These are phyloP conservation scores for Isabelozyma heimii DNA, from an alignment of 805 yeast species.

Conservation along the genomic window DNA sequence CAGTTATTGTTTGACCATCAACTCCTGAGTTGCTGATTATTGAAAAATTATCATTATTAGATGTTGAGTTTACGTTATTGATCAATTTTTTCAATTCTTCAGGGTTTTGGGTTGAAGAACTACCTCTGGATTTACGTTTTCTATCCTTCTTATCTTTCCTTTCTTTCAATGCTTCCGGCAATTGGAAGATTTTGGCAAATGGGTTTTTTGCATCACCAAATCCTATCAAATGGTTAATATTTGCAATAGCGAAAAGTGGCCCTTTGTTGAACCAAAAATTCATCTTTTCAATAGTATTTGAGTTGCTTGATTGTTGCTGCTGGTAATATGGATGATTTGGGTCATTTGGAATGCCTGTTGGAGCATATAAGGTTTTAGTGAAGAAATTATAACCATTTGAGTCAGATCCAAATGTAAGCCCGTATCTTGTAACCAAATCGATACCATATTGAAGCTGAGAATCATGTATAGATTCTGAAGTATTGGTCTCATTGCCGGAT, in stretches of 20 bases:
- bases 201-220: constrained; percentile 76
- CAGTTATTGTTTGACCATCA: constrained; percentile 30
- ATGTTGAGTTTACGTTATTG: constrained; percentile 1
- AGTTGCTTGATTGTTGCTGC: constrained; percentile 14
- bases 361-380: constrained; percentile 39
- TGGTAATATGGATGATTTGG: constrained; percentile 30
- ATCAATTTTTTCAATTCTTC: constrained; percentile 5
- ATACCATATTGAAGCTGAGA: constrained; percentile 52
- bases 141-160: constrained; percentile 70
- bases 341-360: constrained; percentile 29
- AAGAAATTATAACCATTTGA: constrained; percentile 63
- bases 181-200: constrained; percentile 68
- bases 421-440: constrained; percentile 62
- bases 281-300: constrained; percentile 44
- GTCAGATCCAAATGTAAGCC: constrained; percentile 66
- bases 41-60: constrained; percentile 3
- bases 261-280: constrained; percentile 78
- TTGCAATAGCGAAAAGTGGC: constrained; percentile 71
- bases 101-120: constrained; percentile 9
- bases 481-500: background rate
- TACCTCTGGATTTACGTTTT: constrained; percentile 42
- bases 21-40: constrained; percentile 17
- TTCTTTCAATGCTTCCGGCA: constrained; percentile 70
- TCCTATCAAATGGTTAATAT: constrained; percentile 71
- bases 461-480: constrained; percentile 31